Conservation (phyloP, 768 basidiomycete species). For the Boletus subcaerulescens region DNA sequence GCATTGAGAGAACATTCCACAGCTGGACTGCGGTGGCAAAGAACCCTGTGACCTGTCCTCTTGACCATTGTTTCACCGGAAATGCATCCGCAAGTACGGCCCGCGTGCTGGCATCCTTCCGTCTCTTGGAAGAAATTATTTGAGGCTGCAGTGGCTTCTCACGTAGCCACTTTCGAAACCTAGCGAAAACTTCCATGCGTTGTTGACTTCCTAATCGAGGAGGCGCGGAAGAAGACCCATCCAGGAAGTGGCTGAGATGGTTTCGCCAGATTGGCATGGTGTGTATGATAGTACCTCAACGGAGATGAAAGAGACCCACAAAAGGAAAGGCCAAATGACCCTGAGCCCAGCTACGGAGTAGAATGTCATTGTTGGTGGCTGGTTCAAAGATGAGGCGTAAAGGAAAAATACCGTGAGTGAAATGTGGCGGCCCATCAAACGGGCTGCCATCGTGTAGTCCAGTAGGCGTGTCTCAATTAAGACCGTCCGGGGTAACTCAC, state of each 20-base stretch:
- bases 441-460: background rate
- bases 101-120: no score
- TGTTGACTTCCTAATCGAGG: no score
- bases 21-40: background rate
- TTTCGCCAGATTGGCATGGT: no score
- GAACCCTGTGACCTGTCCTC: background rate
- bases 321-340: background rate
- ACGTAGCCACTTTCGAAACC: background rate
- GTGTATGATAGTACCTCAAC: no score
- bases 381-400: background rate
- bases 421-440: background rate
- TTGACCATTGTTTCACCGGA: background rate
- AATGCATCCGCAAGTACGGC: background rate
- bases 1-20: background rate
- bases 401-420: no score
- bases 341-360: background rate
- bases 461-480: no score
- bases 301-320: no score
- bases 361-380: background rate
- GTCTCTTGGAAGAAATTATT: no score
- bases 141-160: background rate
- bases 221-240: background rate
- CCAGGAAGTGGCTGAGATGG: background rate
- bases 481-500: no score
- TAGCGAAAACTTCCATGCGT: background rate